Conservation (phyloP, 176 grass and related monocot species). For the Otatea glauca region DNA sequence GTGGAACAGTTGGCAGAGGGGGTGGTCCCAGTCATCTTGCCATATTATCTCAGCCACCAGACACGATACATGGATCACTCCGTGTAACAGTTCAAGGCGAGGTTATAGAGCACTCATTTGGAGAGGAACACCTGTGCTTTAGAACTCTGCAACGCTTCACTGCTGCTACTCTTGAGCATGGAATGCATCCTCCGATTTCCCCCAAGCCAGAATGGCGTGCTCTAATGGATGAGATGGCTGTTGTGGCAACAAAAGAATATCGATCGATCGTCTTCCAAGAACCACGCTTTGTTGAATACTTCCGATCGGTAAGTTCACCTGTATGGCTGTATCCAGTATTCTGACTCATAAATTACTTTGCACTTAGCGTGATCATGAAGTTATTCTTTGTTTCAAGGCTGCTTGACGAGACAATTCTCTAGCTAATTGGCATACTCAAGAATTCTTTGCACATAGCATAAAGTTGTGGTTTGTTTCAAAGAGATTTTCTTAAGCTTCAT, state of each 20-base stretch:
- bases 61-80: slow-evolving; percentile 87
- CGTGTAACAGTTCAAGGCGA: slow-evolving; percentile 96
- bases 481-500: neutral
- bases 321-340: slow-evolving; percentile 27
- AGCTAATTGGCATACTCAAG: neutral
- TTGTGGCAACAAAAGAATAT: slow-evolving; percentile 83
- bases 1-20: slow-evolving; percentile 94
- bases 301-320: slow-evolving; percentile 74
- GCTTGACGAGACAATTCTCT: neutral
- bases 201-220: slow-evolving; percentile 91
- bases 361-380: slow-evolving; percentile 18
- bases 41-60: slow-evolving; percentile 92
- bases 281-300: slow-evolving; percentile 94
- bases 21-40: slow-evolving; percentile 97
- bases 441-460: neutral
- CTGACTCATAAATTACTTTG: slow-evolving; percentile 20
- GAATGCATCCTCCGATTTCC: slow-evolving; percentile 92
- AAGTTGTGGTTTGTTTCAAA: slow-evolving; percentile 4
- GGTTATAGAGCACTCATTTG: slow-evolving; percentile 96
- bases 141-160: slow-evolving; percentile 95
- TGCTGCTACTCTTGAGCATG: slow-evolving; percentile 94
- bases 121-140: slow-evolving; percentile 93
- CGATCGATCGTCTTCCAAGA: slow-evolving; percentile 92
- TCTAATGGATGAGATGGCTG: slow-evolving; percentile 92
- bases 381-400: slow-evolving; percentile 14